Percentiles rank a stretch among this genome's conserved stretches.
Conservation (phyloP, 2,329 filamentous ascomycete species). For the Cordyceps fumosorosea region DNA sequence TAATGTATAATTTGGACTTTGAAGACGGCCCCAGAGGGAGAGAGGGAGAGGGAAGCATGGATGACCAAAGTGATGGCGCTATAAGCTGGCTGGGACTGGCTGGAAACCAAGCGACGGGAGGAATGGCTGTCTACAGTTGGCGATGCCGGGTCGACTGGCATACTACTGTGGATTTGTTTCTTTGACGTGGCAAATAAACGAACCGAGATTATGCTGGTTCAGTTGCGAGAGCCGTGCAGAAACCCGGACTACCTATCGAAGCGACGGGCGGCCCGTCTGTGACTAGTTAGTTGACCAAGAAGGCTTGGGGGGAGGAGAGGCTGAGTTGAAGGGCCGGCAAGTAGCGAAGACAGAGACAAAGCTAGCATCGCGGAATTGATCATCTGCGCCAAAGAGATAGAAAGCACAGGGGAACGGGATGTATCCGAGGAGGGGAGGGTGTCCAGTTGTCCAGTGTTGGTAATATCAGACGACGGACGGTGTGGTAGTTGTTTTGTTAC, state of each 20-base stretch:
- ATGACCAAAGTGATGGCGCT: neutral
- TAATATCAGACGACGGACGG: slow-evolving; percentile 3
- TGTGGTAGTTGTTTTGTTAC: no score
- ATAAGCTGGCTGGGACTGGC: neutral
- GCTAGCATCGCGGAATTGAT: neutral
- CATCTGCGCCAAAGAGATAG: neutral
- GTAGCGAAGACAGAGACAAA: neutral
- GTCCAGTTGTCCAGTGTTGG: neutral
- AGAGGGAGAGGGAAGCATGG: neutral
- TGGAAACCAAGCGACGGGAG: neutral
- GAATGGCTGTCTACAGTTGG: neutral
- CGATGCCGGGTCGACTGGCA: neutral
- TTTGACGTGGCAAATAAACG: neutral
- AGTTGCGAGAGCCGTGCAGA: neutral
- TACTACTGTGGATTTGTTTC: neutral
- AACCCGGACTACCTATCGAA: no score
- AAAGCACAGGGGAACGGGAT: neutral
- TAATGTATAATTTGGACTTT: neutral
- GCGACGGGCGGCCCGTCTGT: neutral
- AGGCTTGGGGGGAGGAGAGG: no score
- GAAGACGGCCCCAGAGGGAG: neutral
- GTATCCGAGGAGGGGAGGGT: neutral
- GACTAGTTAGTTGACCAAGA: neutral
- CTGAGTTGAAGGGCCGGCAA: neutral
- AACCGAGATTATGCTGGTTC: neutral